phyloP scores from a whole-genome alignment of 1,284 basidiomycete species.

The Ustilago trichophora region DNA sequence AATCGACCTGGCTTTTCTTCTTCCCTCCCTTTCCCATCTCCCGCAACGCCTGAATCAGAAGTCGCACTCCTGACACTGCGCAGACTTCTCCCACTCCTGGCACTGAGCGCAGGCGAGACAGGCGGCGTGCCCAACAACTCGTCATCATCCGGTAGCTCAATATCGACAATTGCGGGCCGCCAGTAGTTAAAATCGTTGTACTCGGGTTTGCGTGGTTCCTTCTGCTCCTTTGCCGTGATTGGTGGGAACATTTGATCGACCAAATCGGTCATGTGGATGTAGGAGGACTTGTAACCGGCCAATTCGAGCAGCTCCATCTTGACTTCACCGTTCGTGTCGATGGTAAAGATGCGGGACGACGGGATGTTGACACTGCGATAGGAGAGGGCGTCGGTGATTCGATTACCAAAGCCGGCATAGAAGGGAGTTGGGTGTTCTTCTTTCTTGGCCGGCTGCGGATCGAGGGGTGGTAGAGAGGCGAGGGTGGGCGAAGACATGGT shows the following conservation, averaged over 20 bases:
- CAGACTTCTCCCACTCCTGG: constrained; percentile 76
- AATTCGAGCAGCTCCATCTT: constrained; percentile 96
- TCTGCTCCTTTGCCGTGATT: constrained; percentile 77
- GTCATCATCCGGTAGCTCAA: constrained; percentile 74
- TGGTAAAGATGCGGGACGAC: constrained; percentile 95
- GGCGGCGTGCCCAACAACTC: constrained; percentile 77
- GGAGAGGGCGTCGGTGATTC: constrained; percentile 96
- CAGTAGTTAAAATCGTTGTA: constrained; percentile 98
- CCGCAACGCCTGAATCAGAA: constrained; percentile 16
- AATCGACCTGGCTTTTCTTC: constrained; percentile 32
- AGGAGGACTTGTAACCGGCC: constrained; percentile 96
- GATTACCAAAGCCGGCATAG: constrained; percentile 97
- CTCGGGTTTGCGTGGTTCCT: constrained; percentile 75
- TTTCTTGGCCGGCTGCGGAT: constrained; percentile 46
- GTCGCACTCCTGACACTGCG: constrained; percentile 31
- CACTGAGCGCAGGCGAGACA: constrained; percentile 89
- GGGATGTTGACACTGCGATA: constrained; percentile 96
- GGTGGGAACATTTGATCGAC: constrained; percentile 99
- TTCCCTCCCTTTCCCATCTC: constrained; percentile 3
- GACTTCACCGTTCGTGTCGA: constrained; percentile 92
- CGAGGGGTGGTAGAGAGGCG: too few species aligned
- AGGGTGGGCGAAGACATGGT: constrained; percentile 15
- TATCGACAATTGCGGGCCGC: constrained; percentile 75
- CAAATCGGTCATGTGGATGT: constrained; percentile 96
- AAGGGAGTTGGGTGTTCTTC: constrained; percentile 73